phyloP scores from a whole-genome alignment of 2,329 filamentous ascomycete species.

The Colletotrichum incanum region DNA sequence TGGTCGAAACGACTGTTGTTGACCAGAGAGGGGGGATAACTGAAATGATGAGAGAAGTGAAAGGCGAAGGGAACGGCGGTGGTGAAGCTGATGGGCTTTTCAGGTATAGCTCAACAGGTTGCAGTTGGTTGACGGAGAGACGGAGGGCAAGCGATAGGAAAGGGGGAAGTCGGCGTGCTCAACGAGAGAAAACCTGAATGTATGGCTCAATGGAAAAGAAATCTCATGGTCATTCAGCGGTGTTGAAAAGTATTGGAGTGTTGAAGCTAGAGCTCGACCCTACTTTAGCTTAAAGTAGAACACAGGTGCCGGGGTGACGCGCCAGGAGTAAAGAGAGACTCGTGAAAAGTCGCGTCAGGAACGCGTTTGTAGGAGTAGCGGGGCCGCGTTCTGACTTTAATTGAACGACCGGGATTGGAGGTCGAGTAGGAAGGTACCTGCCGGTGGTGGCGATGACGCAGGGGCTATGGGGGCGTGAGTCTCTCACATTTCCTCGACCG shows the following conservation, averaged over 20 bases:
- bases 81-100: conserved; percentile 1
- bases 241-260: not conserved
- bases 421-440: not conserved
- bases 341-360: conserved; percentile 18
- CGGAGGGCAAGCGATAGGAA: not conserved
- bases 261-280: not conserved
- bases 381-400: conserved; percentile 15
- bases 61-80: not conserved
- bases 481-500: not conserved
- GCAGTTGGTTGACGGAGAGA: not conserved
- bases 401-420: conserved; percentile 2
- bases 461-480: not conserved
- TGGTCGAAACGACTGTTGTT: not conserved
- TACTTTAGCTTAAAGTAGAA: not conserved
- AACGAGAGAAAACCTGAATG: not conserved
- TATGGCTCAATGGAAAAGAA: not conserved
- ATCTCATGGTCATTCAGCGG: not conserved
- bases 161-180: not conserved
- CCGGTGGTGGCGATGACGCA: not conserved
- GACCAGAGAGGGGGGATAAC: not conserved
- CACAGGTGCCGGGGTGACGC: conserved; percentile 8
- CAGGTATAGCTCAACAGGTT: not conserved
- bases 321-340: not conserved
- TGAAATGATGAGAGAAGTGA: not conserved
- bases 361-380: not conserved